Evolutionary conservation across 495 filamentous ascomycete genomes (phyloP).

Genomic region (Sordaria brevicollis): DNA sequence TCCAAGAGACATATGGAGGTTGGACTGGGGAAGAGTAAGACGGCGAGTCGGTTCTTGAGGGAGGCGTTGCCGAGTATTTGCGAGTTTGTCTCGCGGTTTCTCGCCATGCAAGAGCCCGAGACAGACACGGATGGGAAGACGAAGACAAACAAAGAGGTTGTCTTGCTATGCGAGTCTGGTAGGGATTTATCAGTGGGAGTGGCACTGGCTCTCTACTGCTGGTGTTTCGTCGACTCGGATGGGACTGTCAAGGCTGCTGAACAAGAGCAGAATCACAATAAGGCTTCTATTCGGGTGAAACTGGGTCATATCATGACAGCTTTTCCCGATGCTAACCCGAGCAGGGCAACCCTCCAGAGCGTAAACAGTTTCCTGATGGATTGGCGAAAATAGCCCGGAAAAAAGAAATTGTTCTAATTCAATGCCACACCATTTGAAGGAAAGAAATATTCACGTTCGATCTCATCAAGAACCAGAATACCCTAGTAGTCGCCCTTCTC

Average conservation of each 20-base stretch:
- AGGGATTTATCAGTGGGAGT: constrained; percentile 34
- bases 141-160: constrained; percentile 11
- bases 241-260: constrained; percentile 16
- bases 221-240: constrained; percentile 22
- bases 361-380: constrained; percentile 83
- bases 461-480: background rate
- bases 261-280: constrained; percentile 42
- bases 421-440: background rate
- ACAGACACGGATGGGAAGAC: background rate
- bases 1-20: constrained; percentile 44
- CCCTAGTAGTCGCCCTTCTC: constrained; percentile 30
- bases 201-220: constrained; percentile 40
- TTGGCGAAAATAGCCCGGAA: constrained; percentile 25
- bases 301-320: constrained; percentile 70
- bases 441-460: background rate
- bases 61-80: constrained; percentile 49
- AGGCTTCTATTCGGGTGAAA: constrained; percentile 63
- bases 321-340: constrained; percentile 66
- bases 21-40: constrained; percentile 53
- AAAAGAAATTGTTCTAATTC: background rate
- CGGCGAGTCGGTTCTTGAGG: constrained; percentile 66
- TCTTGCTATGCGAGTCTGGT: constrained; percentile 31
- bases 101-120: constrained; percentile 8
- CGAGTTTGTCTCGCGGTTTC: constrained; percentile 28
- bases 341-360: constrained; percentile 68